Evolutionary conservation across 2,329 filamentous ascomycete genomes (phyloP), one percentile per base, ranked within the genome.

Genomic region (Paracamarosporium sp.): DNA sequence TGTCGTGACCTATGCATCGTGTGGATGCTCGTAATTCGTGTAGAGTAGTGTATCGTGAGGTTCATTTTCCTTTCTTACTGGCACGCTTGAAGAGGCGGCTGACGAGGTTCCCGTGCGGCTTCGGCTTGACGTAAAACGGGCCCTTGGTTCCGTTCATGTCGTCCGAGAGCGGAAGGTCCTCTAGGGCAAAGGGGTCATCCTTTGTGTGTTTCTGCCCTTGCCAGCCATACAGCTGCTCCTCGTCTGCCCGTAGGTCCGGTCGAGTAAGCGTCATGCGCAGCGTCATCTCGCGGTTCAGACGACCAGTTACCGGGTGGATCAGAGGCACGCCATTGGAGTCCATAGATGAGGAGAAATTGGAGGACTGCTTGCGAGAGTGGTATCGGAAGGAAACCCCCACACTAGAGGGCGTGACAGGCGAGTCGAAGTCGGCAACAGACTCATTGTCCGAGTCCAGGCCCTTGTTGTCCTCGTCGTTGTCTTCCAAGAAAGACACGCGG

Each of bases 191-290:
- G 2, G 85, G 83, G 59, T 87, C 81, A 62, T 83, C 76, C 63
- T 79, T 74, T 24, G 53, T 46, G 33, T 51, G 54, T 54, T 64
- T 66, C 33, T 64, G 64, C 6, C 52, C 79, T 68, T 89, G 86
- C 87, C 88, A 91, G 40, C 87, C 87, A 67, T 93, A 91, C 15
- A 91, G 83, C 59, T 88, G 83, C 11, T 89, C 86, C 60, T 94
- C 90, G 61, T 88, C 83, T 4, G 89, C 88, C 40, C 93, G 88
- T 46, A 98, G 83, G 72, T 98, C 94, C 0, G 93, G 91, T 45
- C 93, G 84, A 3, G 95, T 98, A 53, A 98, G 84, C 0, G 94
- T 98, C 93, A 98, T 96, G 47, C 93, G 91, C 47, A 98, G 79
- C 2, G 95, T 98, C 93, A 97, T 97, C 76, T 98, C 93, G 31